Evolutionary conservation across 2,329 filamentous ascomycete genomes (phyloP).

Genomic region (Blastomyces silverae): DNA sequence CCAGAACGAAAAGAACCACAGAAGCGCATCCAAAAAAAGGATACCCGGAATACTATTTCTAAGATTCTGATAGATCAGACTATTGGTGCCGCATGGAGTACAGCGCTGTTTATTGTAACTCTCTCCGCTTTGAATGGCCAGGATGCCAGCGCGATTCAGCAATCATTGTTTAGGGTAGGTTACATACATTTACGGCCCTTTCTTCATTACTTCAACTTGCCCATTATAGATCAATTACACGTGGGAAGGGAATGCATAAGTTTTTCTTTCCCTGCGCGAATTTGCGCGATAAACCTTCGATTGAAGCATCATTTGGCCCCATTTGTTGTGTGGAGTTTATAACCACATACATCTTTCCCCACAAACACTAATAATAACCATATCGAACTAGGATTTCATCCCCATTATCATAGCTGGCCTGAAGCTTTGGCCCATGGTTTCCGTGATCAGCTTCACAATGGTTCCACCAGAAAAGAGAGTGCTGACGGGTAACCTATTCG

Average conservation of each 20-base stretch:
- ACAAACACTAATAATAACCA: constrained; percentile 5
- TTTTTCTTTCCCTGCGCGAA: background rate
- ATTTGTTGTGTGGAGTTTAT: background rate
- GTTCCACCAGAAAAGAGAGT: constrained; percentile 33
- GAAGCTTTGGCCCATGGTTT: constrained; percentile 39
- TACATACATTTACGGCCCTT: constrained; percentile 26
- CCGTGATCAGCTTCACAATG: constrained; percentile 35
- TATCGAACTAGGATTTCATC: constrained; percentile 30
- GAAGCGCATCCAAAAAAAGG: constrained; percentile 23
- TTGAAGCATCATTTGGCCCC: background rate
- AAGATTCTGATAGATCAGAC: constrained; percentile 57
- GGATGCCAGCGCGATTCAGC: constrained; percentile 29
- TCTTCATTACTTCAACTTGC: background rate
- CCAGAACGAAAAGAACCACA: constrained; percentile 16
- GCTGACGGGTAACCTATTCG: constrained; percentile 33
- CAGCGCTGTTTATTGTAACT: constrained; percentile 49
- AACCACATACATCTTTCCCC: background rate
- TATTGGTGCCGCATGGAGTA: constrained; percentile 52
- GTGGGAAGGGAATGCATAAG: background rate
- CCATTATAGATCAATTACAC: background rate
- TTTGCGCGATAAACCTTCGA: background rate
- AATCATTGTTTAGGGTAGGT: constrained; percentile 32
- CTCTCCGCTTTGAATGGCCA: constrained; percentile 46
- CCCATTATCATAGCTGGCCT: constrained; percentile 35
- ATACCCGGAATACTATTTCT: constrained; percentile 36